phyloP scores from a whole-genome alignment of 495 filamentous ascomycete species.

The Bathelium albidoporum region DNA sequence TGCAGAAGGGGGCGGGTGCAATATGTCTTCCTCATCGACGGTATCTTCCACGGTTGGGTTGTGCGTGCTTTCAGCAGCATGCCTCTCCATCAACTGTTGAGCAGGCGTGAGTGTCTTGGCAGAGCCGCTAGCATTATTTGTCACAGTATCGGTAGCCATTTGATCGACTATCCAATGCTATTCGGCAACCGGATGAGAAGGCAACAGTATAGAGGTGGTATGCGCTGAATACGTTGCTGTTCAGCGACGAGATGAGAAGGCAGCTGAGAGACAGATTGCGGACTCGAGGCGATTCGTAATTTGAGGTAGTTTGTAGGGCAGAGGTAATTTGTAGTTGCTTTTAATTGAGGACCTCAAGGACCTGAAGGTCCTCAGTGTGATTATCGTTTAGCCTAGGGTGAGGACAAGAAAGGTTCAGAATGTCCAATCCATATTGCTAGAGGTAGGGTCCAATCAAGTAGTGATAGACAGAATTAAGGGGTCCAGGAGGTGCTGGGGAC shows the following conservation, averaged over 20 bases:
- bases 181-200: not conserved
- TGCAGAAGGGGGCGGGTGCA: constrained; percentile 44
- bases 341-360: not conserved
- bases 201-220: no score
- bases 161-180: not conserved
- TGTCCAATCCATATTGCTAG: not conserved
- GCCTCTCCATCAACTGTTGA: constrained; percentile 67
- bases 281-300: no score
- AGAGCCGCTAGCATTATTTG: constrained; percentile 30
- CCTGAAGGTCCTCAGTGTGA: not conserved
- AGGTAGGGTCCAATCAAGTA: not conserved
- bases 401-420: not conserved
- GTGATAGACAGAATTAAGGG: not conserved
- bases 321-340: no score
- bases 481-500: not conserved
- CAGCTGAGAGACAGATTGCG: no score
- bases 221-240: no score
- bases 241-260: no score
- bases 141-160: constrained; percentile 22
- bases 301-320: no score
- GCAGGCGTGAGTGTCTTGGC: constrained; percentile 42
- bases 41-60: constrained; percentile 67
- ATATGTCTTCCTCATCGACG: constrained; percentile 66
- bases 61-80: constrained; percentile 50
- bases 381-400: not conserved